These are phyloP conservation scores for Boletus subcaerulescens DNA, from an alignment of 768 basidiomycete genomes.

Conservation along the genomic window DNA sequence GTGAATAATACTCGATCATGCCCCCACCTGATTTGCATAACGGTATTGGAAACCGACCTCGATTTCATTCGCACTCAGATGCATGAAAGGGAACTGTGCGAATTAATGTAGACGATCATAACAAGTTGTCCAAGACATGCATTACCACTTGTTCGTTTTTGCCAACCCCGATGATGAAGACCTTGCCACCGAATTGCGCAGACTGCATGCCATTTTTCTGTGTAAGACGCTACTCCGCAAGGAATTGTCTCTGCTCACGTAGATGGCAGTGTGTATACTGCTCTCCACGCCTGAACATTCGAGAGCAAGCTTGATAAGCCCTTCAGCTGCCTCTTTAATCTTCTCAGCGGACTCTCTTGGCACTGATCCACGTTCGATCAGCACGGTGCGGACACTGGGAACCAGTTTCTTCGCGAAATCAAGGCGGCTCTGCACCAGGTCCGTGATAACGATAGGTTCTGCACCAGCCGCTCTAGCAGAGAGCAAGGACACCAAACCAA, in stretches of 20 bases:
- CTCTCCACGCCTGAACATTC: conserved; percentile 67
- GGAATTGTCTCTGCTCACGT: conserved; percentile 36
- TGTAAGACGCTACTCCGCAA: background rate
- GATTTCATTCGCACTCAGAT: conserved; percentile 67
- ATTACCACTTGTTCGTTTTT: conserved; percentile 56
- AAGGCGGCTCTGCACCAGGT: conserved; percentile 60
- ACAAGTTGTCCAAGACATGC: conserved; percentile 8
- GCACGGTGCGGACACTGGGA: conserved; percentile 54
- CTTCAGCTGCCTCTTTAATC: conserved; percentile 51
- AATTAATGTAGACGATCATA: background rate
- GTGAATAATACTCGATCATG: background rate
- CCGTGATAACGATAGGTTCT: conserved; percentile 67
- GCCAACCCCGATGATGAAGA: conserved; percentile 70
- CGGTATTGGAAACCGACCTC: conserved; percentile 69
- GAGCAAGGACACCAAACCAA: conserved; percentile 59
- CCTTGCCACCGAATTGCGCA: conserved; percentile 62
- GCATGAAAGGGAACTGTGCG: conserved; percentile 66
- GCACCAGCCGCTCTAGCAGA: conserved; percentile 68
- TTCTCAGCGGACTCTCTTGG: conserved; percentile 50
- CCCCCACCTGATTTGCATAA: conserved; percentile 56
- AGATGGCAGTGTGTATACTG: conserved; percentile 57
- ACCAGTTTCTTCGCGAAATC: conserved; percentile 64
- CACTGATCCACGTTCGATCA: conserved; percentile 46
- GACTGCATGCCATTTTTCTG: conserved; percentile 37
- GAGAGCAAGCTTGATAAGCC: conserved; percentile 48